Evolutionary conservation across 192 early-diverging fungal genomes (phyloP).

Genomic region (Nowakowskiella sp.): DNA sequence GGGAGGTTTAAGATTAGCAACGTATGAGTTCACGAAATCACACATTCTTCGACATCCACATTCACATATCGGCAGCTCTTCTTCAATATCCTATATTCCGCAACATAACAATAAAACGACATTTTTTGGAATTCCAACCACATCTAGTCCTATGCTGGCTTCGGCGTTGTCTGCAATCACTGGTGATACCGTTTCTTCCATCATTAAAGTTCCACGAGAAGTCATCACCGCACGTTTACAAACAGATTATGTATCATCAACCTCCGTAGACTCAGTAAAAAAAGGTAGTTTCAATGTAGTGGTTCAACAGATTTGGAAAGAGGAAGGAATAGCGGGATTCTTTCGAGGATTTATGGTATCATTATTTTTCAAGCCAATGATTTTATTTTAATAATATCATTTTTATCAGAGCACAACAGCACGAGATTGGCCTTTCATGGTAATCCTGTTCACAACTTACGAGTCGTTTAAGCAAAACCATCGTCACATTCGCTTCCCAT

Average conservation of each 20-base stretch:
- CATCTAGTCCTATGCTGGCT: constrained; percentile 43
- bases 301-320: constrained; percentile 41
- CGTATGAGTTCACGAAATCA: constrained; percentile 61
- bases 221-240: constrained; percentile 66
- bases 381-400: not conserved
- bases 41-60: constrained; percentile 34
- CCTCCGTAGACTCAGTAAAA: not conserved
- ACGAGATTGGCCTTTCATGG: constrained; percentile 72
- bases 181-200: constrained; percentile 61
- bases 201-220: constrained; percentile 71
- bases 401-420: constrained; percentile 40
- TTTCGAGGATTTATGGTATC: constrained; percentile 59
- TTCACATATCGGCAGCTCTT: not conserved
- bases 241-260: constrained; percentile 46
- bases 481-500: constrained; percentile 31
- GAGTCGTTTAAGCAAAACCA: constrained; percentile 68
- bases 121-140: constrained; percentile 16
- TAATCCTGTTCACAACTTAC: constrained; percentile 65
- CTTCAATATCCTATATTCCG: not conserved
- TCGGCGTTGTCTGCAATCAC: constrained; percentile 62
- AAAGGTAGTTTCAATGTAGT: constrained; percentile 21
- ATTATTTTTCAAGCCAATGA: not conserved
- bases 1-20: constrained; percentile 60
- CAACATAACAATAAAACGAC: too few species aligned
- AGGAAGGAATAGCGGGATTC: constrained; percentile 54